A percentile compares a stretch with the other conserved stretches of the same genome.
These are phyloP conservation scores for Citrullus colocynthis DNA, from an alignment of 306 rosid species.

Conservation along the genomic window DNA sequence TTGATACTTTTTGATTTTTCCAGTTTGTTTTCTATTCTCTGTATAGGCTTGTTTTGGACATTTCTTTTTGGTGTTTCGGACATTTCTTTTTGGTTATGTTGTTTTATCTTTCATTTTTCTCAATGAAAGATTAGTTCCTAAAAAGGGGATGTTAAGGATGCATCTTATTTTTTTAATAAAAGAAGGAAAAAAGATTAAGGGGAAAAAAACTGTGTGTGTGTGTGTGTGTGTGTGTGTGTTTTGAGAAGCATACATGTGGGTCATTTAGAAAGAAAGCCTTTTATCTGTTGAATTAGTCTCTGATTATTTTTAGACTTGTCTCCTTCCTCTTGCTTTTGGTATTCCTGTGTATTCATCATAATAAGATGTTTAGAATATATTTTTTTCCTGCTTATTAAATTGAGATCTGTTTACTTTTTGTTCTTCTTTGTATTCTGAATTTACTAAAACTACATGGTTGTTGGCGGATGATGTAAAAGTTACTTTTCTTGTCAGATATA, in stretches of 20 bases:
- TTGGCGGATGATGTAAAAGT: background rate
- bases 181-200: background rate
- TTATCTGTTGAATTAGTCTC: background rate
- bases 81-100: too few species aligned
- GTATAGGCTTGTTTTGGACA: background rate
- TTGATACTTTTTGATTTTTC: background rate
- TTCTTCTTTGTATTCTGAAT: background rate
- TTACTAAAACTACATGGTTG: background rate
- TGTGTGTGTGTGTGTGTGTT: background rate
- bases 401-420: background rate
- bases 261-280: background rate
- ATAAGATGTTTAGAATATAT: background rate
- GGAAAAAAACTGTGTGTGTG: too few species aligned
- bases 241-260: background rate
- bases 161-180: background rate
- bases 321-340: background rate
- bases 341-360: background rate
- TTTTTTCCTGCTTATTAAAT: background rate
- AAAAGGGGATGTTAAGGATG: background rate
- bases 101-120: background rate
- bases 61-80: background rate
- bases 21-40: background rate
- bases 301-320: background rate
- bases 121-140: background rate
- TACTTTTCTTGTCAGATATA: constrained; percentile 16